Base-by-base conservation (phyloP, 257 asterid genomes). In the Solanum pennellii region DNA sequence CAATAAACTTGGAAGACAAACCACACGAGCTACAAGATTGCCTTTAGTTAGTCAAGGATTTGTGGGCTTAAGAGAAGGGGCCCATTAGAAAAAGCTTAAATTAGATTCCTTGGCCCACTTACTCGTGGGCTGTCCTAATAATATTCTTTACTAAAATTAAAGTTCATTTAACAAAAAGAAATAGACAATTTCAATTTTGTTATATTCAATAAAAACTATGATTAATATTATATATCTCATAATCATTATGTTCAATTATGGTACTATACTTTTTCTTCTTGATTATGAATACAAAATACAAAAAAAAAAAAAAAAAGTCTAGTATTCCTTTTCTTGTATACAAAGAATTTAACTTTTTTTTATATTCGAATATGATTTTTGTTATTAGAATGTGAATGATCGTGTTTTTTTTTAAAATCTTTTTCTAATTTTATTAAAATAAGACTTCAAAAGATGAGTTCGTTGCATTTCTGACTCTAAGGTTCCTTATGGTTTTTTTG, bases 1-100 rank as follows among this genome's bases (percentile, higher is more conserved):
- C 37, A 77, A 15, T 15, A 79, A 49, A 82, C 27, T 80, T 82
- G 69, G 31, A 47, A 49, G 85, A 49, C 85, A 82, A 49, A 29
- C 85, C 85, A 82, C 85, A 49, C 85, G 85, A 82, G 85, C 29
- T 31, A 29, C 69, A 82, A 82, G 85, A 82, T 82, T 80, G 41
- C 44, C 85, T 20, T 82, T 47, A 8, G 69, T 82, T 45, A 49
- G 85, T 82, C 69, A 82, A 82, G 69, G 85, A 82, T 82, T 82
- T 82, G 85, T 49, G 85, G 85, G 85, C 85, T 82, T 9, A 47
- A 29, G 18, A 82, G 2, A 29, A 20, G 68, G 85, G 85, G 85
- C 45, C 84, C 12, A 82, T 47, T 18, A 27, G 14, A 2, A 76
- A 60, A 60, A 60, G 29, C 1, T 21, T 59, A 59, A 59, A 59